Evolutionary conservation across 139 green algal species (phyloP).

Genomic region (Auxenochlorella pyrenoidosa): DNA sequence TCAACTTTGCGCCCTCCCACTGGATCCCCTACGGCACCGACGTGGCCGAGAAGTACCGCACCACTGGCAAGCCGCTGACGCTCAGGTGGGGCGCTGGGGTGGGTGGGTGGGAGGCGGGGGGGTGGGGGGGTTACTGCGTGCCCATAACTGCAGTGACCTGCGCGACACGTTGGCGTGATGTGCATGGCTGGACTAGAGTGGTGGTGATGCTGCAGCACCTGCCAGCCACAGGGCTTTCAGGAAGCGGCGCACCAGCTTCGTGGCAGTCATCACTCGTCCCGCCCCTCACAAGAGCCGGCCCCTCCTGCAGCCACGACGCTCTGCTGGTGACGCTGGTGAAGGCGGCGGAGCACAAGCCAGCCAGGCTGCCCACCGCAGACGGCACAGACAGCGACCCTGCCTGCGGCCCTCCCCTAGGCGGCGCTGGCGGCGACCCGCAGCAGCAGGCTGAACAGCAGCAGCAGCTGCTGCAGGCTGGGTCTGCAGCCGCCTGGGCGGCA

Average conservation of each 20-base stretch:
- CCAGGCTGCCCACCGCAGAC: too few species aligned
- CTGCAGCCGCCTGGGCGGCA: not conserved
- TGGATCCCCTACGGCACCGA: conserved; percentile 87
- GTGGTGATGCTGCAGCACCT: too few species aligned
- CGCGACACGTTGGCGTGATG: too few species aligned
- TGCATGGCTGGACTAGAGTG: too few species aligned
- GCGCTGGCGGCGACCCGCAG: not conserved
- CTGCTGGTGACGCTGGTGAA: conserved; percentile 71
- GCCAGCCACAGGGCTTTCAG: too few species aligned
- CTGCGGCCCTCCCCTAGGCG: not conserved
- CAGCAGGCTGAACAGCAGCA: not conserved
- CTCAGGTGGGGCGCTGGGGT: conserved; percentile 35
- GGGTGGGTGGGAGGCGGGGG: not conserved
- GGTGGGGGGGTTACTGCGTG: too few species aligned
- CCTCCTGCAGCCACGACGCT: conserved; percentile 61
- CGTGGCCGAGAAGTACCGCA: conserved; percentile 69
- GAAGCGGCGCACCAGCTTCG: too few species aligned
- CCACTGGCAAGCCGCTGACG: conserved; percentile 51
- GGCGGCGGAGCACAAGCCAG: conserved; percentile 30
- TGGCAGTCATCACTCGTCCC: not conserved
- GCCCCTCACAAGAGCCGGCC: not conserved
- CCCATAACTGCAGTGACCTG: too few species aligned
- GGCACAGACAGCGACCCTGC: too few species aligned
- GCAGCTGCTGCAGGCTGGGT: not conserved
- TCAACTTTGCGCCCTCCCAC: conserved; percentile 91